Evolutionary conservation across 768 basidiomycete genomes (phyloP), one percentile per base, ranked within the genome.

Genomic region (Russula sp.): DNA sequence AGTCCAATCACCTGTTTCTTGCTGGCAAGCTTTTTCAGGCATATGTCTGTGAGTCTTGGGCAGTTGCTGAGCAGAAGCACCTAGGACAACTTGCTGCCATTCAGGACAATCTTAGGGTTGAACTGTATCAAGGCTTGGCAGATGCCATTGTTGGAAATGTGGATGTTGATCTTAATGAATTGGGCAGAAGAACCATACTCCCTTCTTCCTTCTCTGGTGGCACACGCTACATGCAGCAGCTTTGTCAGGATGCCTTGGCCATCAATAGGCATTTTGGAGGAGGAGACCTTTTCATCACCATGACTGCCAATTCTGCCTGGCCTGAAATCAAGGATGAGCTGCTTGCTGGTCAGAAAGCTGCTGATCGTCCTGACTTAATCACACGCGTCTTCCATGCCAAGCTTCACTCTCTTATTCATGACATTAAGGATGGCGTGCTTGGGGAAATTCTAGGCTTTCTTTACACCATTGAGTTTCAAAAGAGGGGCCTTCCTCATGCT

Each of bases 301-400:
- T 84, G 73, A 85, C 83, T 11, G 73, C 76, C 9, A 85, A 84
- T 73, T 79, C 81, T 0, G 53, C 71, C 0, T 85, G 84, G 84
- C 70, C 70, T 1, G 82, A 62, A 4, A 28, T 62, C 2, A 3
- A 49, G 1, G n/a, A 8, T 20, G 32, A 14, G 1, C 44, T 62
- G 1, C 20, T 62, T 0, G 3, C 14, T 10, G 1, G 5, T 1
- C 79, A 83, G 62, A 70, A 13, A 14, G 10, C 36, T 10, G 0
- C 22, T 26, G 24, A 40, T 2, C 54, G 14, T 22, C 54, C 54
- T 40, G 36, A 55, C 24, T 26, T 55, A 32, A 22, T 55, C 7
- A 32, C 22, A 4, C n/a, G 54, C 0, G 36, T 55, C 8, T 54
- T 54, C 4, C 34, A 54, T 36, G n/a, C 22, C 34, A 54, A 54